Evolutionary conservation across 768 basidiomycete genomes (phyloP), one percentile per base, ranked within the genome.

Genomic region (Atractiella rhizophila): DNA sequence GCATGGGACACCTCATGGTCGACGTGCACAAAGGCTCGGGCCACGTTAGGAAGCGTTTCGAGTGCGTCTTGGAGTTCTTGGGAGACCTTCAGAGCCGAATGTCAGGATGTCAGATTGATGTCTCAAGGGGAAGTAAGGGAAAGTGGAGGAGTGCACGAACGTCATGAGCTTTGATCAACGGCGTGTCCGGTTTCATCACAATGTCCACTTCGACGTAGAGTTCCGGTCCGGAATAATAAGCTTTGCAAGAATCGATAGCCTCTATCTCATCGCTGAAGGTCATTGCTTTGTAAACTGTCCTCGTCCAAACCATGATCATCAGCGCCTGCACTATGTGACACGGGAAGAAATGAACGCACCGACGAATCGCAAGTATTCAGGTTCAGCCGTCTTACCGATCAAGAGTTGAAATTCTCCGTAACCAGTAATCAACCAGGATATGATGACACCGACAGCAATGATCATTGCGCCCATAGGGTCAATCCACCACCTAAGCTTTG

Each of bases 141-240:
- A 11, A 39, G 39, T 42, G 4, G 40, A 29, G n/a, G n/a, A n/a
- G n/a, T n/a, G n/a, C n/a, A n/a, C n/a, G n/a, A 5, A 52, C 40
- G 28, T 63, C 62, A 37, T 61, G 59, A 13, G 60, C 57, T 19
- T 57, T 74, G 73, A 76, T 80, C 1, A 96, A 62, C 0, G 83
- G 80, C 20, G 83, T 91, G 43, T 71, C 70, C 9, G 74, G 75
- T 45, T 74, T 68, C 75, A 94, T 79, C 31, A 94, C 86, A 34
- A 94, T 69, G 57, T 98, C 91, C 12, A 96, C 67, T 59, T 96
- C 91, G 33, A 94, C 85, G 54, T 85, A 79, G 55, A 83, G 88
- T 44, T 47, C 40, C 21, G 47, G 59, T 12, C 62, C 61, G 15
- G 55, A 56, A 44, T 91, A 82, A 53, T 94, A 96, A 11, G 85